Conservation (phyloP, 768 basidiomycete species). For the Phanerochaete carnosa region DNA sequence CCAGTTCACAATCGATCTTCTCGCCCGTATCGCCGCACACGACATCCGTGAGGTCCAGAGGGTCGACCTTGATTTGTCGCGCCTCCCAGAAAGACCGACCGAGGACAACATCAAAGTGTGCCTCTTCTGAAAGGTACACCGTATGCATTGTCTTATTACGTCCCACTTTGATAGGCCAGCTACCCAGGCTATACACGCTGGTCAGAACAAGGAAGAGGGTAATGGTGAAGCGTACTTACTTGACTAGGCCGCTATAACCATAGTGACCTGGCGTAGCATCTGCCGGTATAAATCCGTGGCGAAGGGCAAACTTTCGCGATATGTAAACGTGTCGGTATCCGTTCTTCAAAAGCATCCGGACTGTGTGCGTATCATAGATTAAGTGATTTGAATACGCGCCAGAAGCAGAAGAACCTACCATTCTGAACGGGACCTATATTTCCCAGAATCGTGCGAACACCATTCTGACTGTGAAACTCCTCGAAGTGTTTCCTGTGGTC, state of each 20-base stretch:
- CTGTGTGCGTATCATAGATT: constrained; percentile 32
- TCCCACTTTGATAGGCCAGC: constrained; percentile 78
- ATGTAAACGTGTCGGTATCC: constrained; percentile 96
- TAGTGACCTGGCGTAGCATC: constrained; percentile 89
- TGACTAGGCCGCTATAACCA: constrained; percentile 89
- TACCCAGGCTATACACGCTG: constrained; percentile 53
- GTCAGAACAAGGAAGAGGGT: not conserved
- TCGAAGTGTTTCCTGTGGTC: constrained; percentile 75
- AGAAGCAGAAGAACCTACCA: constrained; percentile 46
- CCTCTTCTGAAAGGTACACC: constrained; percentile 91
- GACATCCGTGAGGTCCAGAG: constrained; percentile 84
- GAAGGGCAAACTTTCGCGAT: constrained; percentile 86
- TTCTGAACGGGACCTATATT: constrained; percentile 87
- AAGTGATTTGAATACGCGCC: not conserved
- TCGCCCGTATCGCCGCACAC: constrained; percentile 92
- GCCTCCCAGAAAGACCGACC: constrained; percentile 84
- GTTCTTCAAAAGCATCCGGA: constrained; percentile 89
- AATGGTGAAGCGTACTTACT: constrained; percentile 27
- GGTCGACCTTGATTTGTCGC: constrained; percentile 72
- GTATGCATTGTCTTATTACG: constrained; percentile 37
- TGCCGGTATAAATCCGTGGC: constrained; percentile 82
- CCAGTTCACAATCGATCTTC: constrained; percentile 87
- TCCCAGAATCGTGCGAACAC: constrained; percentile 89
- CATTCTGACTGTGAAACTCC: constrained; percentile 86
- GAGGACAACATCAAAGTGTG: constrained; percentile 93